A percentile compares a stretch with the other conserved stretches of the same genome.
These are phyloP conservation scores for Epichloe baconii DNA, from an alignment of 2,329 filamentous ascomycete genomes.

Conservation along the genomic window DNA sequence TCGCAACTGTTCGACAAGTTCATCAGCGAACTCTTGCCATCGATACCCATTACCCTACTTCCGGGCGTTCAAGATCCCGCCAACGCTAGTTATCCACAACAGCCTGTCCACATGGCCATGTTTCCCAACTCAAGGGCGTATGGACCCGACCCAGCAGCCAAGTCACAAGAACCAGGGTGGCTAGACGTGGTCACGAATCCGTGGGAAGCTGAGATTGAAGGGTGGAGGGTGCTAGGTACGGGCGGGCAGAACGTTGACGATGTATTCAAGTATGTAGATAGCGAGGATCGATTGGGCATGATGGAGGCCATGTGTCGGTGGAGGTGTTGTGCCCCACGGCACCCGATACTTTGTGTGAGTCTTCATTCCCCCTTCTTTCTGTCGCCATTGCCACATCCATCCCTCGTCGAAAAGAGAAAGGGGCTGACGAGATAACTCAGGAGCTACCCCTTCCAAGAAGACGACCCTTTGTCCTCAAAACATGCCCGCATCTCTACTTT, in stretches of 20 bases:
- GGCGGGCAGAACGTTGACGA: conserved; percentile 91
- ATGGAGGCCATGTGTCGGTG: conserved; percentile 93
- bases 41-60: conserved; percentile 77
- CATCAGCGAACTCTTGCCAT: conserved; percentile 66
- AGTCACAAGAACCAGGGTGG: conserved; percentile 46
- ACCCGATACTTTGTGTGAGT: conserved; percentile 83
- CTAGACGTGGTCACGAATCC: conserved; percentile 88
- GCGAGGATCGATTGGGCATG: conserved; percentile 65
- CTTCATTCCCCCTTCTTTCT: not conserved
- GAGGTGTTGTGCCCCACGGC: conserved; percentile 83
- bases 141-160: conserved; percentile 30
- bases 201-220: conserved; percentile 81
- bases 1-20: conserved; percentile 76
- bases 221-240: conserved; percentile 75
- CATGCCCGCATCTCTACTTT: conserved; percentile 85
- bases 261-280: conserved; percentile 79
- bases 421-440: conserved; percentile 26
- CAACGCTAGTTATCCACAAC: conserved; percentile 80
- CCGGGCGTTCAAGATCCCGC: conserved; percentile 78
- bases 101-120: conserved; percentile 85
- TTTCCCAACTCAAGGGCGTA: conserved; percentile 67
- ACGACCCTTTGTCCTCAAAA: conserved; percentile 77
- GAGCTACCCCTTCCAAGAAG: conserved; percentile 92
- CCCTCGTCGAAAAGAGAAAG: not conserved
- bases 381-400: not conserved